Evolutionary conservation across 2,329 filamentous ascomycete genomes (phyloP).

Genomic region (Nemania sp.): DNA sequence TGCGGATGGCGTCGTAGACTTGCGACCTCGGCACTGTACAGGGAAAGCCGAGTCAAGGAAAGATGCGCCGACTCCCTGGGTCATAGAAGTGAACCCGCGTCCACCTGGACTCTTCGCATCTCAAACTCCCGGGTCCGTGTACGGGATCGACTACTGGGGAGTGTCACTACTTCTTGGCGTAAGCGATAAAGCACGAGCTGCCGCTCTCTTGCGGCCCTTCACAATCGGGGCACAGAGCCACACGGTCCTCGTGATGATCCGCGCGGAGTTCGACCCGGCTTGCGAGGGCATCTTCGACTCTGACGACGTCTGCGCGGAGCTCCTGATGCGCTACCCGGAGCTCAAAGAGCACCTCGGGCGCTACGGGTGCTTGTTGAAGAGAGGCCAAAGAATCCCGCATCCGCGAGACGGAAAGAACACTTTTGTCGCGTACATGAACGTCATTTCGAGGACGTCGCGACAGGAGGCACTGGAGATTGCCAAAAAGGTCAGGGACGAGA

Average conservation of each 20-base stretch:
- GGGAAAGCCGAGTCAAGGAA: not conserved
- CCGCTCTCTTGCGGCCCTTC: conserved; percentile 33
- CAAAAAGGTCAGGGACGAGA: conserved; percentile 30
- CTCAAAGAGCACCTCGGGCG: conserved; percentile 33
- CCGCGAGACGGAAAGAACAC: conserved; percentile 36
- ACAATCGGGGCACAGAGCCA: conserved; percentile 32
- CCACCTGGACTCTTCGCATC: conserved; percentile 37
- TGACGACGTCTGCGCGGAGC: conserved; percentile 38
- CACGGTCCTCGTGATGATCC: conserved; percentile 37
- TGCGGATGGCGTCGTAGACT: conserved; percentile 12
- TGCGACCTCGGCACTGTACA: conserved; percentile 7
- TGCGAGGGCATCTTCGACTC: conserved; percentile 40
- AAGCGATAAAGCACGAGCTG: conserved; percentile 31
- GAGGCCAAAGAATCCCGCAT: conserved; percentile 36
- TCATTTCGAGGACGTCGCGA: conserved; percentile 36
- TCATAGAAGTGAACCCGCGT: conserved; percentile 38
- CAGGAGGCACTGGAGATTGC: conserved; percentile 33
- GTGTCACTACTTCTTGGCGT: conserved; percentile 32
- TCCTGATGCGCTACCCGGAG: conserved; percentile 35
- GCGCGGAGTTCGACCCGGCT: conserved; percentile 33
- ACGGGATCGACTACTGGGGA: conserved; percentile 39
- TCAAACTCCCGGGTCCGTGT: conserved; percentile 34
- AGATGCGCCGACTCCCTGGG: conserved; percentile 29
- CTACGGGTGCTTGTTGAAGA: conserved; percentile 35
- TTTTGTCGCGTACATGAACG: conserved; percentile 39